Evolutionary conservation across 805 yeast genomes (phyloP), one percentile per base, ranked within the genome.

Genomic region (Saturnispora zaruensis): DNA sequence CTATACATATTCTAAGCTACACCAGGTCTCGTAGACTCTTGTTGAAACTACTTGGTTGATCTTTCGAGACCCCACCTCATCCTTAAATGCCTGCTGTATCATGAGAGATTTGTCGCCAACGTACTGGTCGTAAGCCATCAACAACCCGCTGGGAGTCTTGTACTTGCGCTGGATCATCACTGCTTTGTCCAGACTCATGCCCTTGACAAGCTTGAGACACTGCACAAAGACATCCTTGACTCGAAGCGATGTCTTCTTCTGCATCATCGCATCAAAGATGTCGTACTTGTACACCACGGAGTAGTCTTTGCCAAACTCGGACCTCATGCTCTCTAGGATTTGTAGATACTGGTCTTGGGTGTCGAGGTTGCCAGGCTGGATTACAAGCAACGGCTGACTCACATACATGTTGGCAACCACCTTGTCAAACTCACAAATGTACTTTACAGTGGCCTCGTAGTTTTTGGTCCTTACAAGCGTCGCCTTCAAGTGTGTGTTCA

Each of bases 101-200:
- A 55, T 57, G 25, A 64, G 58, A 53, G 69, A 69, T 1, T 67
- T 74, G 50, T 52, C 48, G 51, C 55, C 25, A 26, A 53, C 2
- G 51, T 54, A 57, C 2, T 44, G 44, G 11, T 57, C 67, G 56
- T 70, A 85, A 9, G 74, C 78, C 20, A 72, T 69, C 11, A 82
- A 62, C n/a, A 91, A 70, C 18, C 60, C 62, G 33, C 68, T 67
- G 0, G 97, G 93, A 0, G 97, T 90, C 2, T 80, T 79, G 60
- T 73, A 93, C 40, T 73, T 62, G 18, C 70, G 69, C 65, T 90
- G 97, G 8, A 93, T 80, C 6, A 79, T 78, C 8, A 79, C 61
- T 0, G 99, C 99, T 61, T 86, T 88, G 54, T 91, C 97, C 28
- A 87, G 66, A 0, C 96, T 79, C 1, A 93, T 72, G 0, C 98